A percentile compares a stretch with the other conserved stretches of the same genome.
Conservation (phyloP, 1,284 basidiomycete species). For the Xerocomus nothofagi region DNA sequence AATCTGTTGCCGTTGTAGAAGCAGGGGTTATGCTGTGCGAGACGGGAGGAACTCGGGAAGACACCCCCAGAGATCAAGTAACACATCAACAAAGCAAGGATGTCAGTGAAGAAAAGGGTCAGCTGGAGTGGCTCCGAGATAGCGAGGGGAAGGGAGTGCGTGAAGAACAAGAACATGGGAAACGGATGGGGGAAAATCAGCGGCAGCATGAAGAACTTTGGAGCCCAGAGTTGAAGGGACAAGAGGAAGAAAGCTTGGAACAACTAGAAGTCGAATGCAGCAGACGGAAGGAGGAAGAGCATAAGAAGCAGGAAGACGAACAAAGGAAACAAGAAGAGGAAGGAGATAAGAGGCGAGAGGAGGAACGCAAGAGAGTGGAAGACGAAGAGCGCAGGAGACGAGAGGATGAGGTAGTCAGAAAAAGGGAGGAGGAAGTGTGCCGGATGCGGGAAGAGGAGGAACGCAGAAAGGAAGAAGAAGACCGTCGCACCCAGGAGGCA, state of each 20-base stretch:
- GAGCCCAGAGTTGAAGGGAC: slow-evolving; percentile 1
- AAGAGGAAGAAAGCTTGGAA: slow-evolving; percentile 9
- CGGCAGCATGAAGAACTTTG: slow-evolving; percentile 10
- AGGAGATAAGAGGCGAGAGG: too few relatives aligned
- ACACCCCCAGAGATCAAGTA: not conserved
- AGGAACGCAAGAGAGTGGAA: slow-evolving; percentile 10
- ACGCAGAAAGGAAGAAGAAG: slow-evolving; percentile 20
- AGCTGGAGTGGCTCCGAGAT: not conserved
- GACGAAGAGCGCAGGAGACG: slow-evolving; percentile 26
- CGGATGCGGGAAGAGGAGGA: slow-evolving; percentile 22
- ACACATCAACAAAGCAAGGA: not conserved
- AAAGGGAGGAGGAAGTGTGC: slow-evolving; percentile 14
- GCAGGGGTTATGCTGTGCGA: not conserved
- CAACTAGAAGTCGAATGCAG: slow-evolving; percentile 2
- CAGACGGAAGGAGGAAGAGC: slow-evolving; percentile 12
- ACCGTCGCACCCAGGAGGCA: slow-evolving; percentile 16
- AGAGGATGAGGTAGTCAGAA: slow-evolving; percentile 7
- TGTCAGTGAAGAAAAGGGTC: not conserved
- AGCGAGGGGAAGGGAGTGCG: slow-evolving; percentile 4
- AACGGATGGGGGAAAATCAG: slow-evolving; percentile 11
- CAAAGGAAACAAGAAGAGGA: slow-evolving; percentile 10
- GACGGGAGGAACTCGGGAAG: not conserved
- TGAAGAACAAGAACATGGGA: slow-evolving; percentile 12
- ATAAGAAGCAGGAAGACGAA: slow-evolving; percentile 13
- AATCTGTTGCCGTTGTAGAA: not conserved